These are phyloP conservation scores for Sclerotinia minor DNA, from an alignment of 2,329 filamentous ascomycete genomes.

Conservation along the genomic window DNA sequence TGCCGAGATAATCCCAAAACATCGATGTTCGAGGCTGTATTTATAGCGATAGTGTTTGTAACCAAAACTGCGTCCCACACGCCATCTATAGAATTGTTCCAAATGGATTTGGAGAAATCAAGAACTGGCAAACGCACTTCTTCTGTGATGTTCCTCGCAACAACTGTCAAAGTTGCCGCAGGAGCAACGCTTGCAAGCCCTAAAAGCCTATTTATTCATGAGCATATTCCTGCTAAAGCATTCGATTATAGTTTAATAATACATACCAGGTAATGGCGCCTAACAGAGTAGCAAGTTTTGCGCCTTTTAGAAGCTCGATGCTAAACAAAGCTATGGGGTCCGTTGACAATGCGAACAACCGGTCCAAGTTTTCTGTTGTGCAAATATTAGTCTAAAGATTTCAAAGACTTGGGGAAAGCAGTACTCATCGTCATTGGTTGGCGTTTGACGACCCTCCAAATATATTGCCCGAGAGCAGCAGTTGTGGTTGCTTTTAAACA, in stretches of 20 bases:
- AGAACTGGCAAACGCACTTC: slow-evolving; percentile 16
- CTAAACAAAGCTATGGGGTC: slow-evolving; percentile 25
- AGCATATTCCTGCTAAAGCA: background rate
- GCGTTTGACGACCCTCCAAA: slow-evolving; percentile 30
- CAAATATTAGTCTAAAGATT: background rate
- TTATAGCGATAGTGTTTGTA: slow-evolving; percentile 9
- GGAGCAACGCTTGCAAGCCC: slow-evolving; percentile 25
- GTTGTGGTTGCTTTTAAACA: slow-evolving; percentile 25
- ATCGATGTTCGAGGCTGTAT: slow-evolving; percentile 15
- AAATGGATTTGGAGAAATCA: slow-evolving; percentile 3
- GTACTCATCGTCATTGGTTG: slow-evolving; percentile 26
- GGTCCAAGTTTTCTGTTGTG: slow-evolving; percentile 27
- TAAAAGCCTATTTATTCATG: slow-evolving; percentile 8
- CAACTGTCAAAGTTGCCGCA: slow-evolving; percentile 23
- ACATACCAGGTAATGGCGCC: slow-evolving; percentile 8
- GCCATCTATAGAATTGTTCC: slow-evolving; percentile 9
- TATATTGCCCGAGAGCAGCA: slow-evolving; percentile 29
- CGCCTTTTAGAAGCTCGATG: slow-evolving; percentile 21
- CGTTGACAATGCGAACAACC: slow-evolving; percentile 29
- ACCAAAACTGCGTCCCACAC: background rate
- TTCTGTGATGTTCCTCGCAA: slow-evolving; percentile 5
- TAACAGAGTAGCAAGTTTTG: slow-evolving; percentile 2
- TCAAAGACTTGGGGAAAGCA: background rate
- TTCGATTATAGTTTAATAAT: background rate
- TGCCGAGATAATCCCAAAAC: slow-evolving; percentile 11